phyloP scores from a whole-genome alignment of 768 basidiomycete genomes.

The Rhizopogon sp. region DNA sequence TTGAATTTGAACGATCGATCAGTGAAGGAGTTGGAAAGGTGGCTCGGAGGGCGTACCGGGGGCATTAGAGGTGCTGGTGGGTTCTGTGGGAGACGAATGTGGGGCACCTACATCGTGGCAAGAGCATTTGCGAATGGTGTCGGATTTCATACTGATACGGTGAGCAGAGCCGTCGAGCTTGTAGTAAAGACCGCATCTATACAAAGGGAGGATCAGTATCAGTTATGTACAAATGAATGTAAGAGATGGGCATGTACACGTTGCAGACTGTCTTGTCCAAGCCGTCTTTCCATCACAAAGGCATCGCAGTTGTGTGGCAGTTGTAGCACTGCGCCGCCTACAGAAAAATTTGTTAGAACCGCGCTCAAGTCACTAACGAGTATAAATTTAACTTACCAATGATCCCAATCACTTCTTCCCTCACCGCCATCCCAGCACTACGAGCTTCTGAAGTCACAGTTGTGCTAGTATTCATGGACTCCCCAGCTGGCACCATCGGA shows the following conservation, averaged over 20 bases:
- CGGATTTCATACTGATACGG: too few relatives aligned
- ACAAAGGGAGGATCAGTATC: not conserved
- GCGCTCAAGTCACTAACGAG: too few relatives aligned
- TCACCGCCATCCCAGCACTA: too few relatives aligned
- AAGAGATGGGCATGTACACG: constrained; percentile 50
- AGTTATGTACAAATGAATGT: not conserved
- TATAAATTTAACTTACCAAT: too few relatives aligned
- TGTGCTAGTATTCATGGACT: too few relatives aligned
- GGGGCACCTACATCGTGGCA: constrained; percentile 70
- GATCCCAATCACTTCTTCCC: too few relatives aligned
- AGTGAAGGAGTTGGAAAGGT: constrained; percentile 39
- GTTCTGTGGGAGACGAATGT: constrained; percentile 14
- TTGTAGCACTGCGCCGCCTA: too few relatives aligned
- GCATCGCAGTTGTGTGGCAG: constrained; percentile 66
- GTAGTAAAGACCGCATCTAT: constrained; percentile 78
- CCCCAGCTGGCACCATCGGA: too few relatives aligned
- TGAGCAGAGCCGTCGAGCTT: constrained; percentile 44
- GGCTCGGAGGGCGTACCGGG: constrained; percentile 67
- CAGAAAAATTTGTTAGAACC: too few relatives aligned
- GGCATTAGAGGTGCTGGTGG: constrained; percentile 50
- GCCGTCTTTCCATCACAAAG: constrained; percentile 87
- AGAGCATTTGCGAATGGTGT: constrained; percentile 38
- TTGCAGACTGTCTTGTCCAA: constrained; percentile 91
- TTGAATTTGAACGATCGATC: too few relatives aligned
- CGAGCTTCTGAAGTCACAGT: too few relatives aligned